Conservation (phyloP, 2,329 filamentous ascomycete species). For the Penicillium sp. region DNA sequence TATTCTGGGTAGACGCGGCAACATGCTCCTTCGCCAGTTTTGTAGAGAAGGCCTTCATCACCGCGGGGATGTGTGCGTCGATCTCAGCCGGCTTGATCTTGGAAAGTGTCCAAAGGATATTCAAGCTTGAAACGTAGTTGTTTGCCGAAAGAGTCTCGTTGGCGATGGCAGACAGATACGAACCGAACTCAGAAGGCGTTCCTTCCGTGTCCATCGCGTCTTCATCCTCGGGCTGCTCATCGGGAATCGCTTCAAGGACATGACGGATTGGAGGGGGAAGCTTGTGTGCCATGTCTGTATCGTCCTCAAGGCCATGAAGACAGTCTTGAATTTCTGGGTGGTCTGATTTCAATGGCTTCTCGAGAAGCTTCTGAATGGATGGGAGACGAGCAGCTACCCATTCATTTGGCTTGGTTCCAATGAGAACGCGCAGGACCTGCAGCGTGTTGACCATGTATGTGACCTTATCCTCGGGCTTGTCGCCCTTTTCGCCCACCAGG, state of each 20-base stretch:
- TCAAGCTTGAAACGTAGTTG: conserved; percentile 85
- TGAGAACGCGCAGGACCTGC: conserved; percentile 85
- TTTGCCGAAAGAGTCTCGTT: conserved; percentile 81
- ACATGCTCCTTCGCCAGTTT: conserved; percentile 95
- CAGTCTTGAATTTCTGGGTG: conserved; percentile 93
- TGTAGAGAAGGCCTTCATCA: conserved; percentile 91
- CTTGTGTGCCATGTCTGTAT: conserved; percentile 68
- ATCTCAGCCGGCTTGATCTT: conserved; percentile 82
- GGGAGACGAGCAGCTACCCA: conserved; percentile 83
- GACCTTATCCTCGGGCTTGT: conserved; percentile 77
- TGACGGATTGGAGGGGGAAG: conserved; percentile 76
- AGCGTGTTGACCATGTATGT: conserved; percentile 91
- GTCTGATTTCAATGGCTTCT: conserved; percentile 85
- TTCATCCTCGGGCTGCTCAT: conserved; percentile 79
- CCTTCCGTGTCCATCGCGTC: conserved; percentile 74
- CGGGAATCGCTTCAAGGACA: conserved; percentile 84
- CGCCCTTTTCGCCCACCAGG: conserved; percentile 78
- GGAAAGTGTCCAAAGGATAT: conserved; percentile 89
- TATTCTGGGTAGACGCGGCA: conserved; percentile 62
- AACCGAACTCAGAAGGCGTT: conserved; percentile 82
- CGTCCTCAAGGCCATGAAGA: conserved; percentile 72
- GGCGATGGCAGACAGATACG: conserved; percentile 79
- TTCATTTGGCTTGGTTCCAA: conserved; percentile 84
- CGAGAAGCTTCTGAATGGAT: conserved; percentile 80
- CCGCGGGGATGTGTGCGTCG: conserved; percentile 79